Evolutionary conservation across 164 flowering plant genomes (phyloP), one percentile per base, ranked within the genome.

Genomic region (Nymphaea colorata): DNA sequence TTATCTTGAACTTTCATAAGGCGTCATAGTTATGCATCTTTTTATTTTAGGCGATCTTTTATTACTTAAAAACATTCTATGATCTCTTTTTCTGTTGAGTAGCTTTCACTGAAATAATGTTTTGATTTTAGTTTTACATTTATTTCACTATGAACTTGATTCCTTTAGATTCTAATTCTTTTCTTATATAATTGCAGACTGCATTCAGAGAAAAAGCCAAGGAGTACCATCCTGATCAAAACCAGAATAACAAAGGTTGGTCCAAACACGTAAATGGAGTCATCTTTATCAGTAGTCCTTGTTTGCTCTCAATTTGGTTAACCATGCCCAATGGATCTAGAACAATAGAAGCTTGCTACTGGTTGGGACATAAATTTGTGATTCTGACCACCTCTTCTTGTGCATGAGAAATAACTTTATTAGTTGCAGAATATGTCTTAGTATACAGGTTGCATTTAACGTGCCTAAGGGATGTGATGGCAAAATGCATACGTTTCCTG

Each of bases 161-260:
- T 47, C 12, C 12, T 47, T 47, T 47, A 5, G 53, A 12, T 47
- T 47, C 11, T 6, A 47, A 4, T 25, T 47, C 55, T 47, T 47
- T 47, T 47, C 55, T 4, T 47, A 47, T 6, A 6, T 61, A 47
- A 67, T 6, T 69, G 65, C 77, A 92, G 99, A 82, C 80, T 15
- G 99, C 99, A 69, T 95, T 95, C 67, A 82, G 97, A 81, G 70
- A 80, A 42, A 95, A 90, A 79, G 99, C 99, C 43, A 82, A 68
- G 84, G 77, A 90, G 82, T 90, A 74, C 75, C 99, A 95, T 69
- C 99, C 99, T 8, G 99, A 95, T 80, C 98, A 95, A 80, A 95
- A 92, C 86, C 97, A 89, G 78, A 80, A 80, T 55, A 89, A 92
- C 73, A 89, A 85, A 84, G 97, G 99, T 85, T 64, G 42, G 79